These are phyloP conservation scores for Trichoderma guizhouense DNA, from an alignment of 2,329 filamentous ascomycete species.

Conservation along the genomic window DNA sequence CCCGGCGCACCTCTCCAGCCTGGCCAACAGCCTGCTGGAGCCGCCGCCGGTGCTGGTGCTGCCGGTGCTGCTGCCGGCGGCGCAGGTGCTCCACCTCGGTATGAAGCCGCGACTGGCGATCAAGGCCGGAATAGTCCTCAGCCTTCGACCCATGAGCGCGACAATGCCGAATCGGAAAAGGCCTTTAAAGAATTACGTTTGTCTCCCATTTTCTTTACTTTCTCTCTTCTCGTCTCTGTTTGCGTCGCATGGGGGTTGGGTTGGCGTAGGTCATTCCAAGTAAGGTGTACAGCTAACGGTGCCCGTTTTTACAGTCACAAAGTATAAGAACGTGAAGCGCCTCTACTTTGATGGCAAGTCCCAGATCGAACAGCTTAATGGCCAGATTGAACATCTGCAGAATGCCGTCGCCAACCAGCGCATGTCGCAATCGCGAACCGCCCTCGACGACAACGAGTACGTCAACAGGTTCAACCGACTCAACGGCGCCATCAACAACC, in stretches of 20 bases:
- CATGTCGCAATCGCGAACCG: slow-evolving; percentile 88
- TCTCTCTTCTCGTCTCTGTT: background rate
- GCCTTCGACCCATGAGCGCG: slow-evolving; percentile 43
- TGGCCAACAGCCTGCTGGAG: background rate
- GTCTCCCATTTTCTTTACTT: slow-evolving; percentile 24
- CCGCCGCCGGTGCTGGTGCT: slow-evolving; percentile 19
- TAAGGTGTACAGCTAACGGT: background rate
- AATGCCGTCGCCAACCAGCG: slow-evolving; percentile 97
- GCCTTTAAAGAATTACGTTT: slow-evolving; percentile 56
- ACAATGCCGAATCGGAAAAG: slow-evolving; percentile 48
- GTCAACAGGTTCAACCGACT: slow-evolving; percentile 82
- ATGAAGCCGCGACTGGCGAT: slow-evolving; percentile 43
- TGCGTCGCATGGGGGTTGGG: background rate
- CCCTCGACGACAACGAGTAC: slow-evolving; percentile 94
- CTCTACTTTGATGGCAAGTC: slow-evolving; percentile 95
- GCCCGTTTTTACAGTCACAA: slow-evolving; percentile 62
- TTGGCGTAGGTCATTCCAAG: background rate
- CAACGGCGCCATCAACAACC: slow-evolving; percentile 89
- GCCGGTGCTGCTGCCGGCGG: slow-evolving; percentile 41
- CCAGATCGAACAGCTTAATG: slow-evolving; percentile 83
- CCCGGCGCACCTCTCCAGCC: slow-evolving; percentile 30
- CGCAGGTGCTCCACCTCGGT: slow-evolving; percentile 36
- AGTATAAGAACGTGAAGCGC: slow-evolving; percentile 97
- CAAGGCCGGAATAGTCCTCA: slow-evolving; percentile 57
- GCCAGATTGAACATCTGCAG: slow-evolving; percentile 89